phyloP scores from a whole-genome alignment of 768 basidiomycete genomes.

The Mycena filopes region DNA sequence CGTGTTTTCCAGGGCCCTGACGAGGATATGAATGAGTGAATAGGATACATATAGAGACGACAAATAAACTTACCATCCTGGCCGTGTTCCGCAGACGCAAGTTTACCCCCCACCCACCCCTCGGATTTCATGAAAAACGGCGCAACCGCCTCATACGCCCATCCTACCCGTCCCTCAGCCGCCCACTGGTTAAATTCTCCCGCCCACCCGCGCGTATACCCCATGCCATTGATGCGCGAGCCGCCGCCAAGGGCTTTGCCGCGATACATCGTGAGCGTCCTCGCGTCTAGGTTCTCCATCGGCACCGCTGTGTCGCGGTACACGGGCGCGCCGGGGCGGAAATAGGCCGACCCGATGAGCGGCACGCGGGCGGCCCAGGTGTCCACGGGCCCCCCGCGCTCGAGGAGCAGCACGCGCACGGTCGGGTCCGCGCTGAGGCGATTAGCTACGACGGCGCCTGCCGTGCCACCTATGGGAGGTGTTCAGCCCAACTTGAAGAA shows the following conservation, averaged over 20 bases:
- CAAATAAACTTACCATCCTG: too few relatives aligned
- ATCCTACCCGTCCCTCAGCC: too few relatives aligned
- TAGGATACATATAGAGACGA: too few relatives aligned
- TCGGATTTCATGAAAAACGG: too few relatives aligned
- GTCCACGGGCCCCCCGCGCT: slow-evolving; percentile 44
- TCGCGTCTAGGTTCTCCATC: slow-evolving; percentile 17
- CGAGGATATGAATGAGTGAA: too few relatives aligned
- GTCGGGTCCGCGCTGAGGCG: slow-evolving; percentile 47
- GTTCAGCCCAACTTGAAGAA: too few relatives aligned
- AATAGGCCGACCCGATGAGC: slow-evolving; percentile 41
- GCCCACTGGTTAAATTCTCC: too few relatives aligned
- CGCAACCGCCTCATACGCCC: too few relatives aligned
- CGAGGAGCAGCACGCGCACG: slow-evolving; percentile 46
- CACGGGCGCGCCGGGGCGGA: slow-evolving; percentile 31
- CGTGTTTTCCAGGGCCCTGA: too few relatives aligned
- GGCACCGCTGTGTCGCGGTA: slow-evolving; percentile 24
- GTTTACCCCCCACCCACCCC: too few relatives aligned
- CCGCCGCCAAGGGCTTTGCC: slow-evolving; percentile 42
- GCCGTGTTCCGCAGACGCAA: too few relatives aligned
- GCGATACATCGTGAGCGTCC: neutral
- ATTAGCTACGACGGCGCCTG: slow-evolving; percentile 51
- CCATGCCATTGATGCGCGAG: slow-evolving; percentile 42
- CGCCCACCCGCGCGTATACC: slow-evolving; percentile 36
- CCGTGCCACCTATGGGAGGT: slow-evolving; percentile 56
- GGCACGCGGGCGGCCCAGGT: slow-evolving; percentile 46